Conservation (phyloP, 2,329 filamentous ascomycete species). For the Fusarium keratoplasticum region DNA sequence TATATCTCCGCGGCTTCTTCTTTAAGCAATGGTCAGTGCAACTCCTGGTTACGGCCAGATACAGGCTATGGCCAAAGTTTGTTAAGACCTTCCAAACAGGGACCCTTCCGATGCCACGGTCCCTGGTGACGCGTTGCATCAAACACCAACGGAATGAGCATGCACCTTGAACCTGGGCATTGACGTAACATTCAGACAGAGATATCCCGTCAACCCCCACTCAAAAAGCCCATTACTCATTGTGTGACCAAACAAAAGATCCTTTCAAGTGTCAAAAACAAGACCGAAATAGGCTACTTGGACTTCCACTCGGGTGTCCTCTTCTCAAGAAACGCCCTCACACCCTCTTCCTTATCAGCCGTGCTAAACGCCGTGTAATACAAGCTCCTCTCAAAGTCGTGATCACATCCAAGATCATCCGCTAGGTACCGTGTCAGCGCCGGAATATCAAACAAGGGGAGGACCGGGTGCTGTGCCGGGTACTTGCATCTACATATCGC, state of each 20-base stretch:
- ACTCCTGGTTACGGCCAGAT: neutral
- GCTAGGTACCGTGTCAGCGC: conserved; percentile 23
- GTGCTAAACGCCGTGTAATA: conserved; percentile 53
- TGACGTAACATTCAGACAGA: neutral
- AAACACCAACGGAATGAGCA: neutral
- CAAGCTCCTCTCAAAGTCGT: conserved; percentile 50
- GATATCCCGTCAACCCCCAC: neutral
- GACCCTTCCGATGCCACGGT: neutral
- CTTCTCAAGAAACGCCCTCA: conserved; percentile 48
- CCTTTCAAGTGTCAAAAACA: neutral
- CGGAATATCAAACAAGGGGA: neutral
- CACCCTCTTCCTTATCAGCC: conserved; percentile 46
- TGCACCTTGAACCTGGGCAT: neutral
- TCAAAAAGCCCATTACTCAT: neutral
- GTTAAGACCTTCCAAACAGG: neutral
- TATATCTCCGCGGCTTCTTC: neutral
- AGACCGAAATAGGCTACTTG: neutral
- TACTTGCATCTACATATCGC: conserved; percentile 44
- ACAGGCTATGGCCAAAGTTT: neutral
- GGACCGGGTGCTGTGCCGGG: neutral
- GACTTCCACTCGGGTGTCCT: conserved; percentile 33
- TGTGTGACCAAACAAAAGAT: neutral
- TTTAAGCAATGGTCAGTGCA: neutral
- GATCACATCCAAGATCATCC: conserved; percentile 42
- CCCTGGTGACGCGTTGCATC: neutral